phyloP scores from a whole-genome alignment of 371 early-diverging fungal species.

The Zopfochytrium polystomum region DNA sequence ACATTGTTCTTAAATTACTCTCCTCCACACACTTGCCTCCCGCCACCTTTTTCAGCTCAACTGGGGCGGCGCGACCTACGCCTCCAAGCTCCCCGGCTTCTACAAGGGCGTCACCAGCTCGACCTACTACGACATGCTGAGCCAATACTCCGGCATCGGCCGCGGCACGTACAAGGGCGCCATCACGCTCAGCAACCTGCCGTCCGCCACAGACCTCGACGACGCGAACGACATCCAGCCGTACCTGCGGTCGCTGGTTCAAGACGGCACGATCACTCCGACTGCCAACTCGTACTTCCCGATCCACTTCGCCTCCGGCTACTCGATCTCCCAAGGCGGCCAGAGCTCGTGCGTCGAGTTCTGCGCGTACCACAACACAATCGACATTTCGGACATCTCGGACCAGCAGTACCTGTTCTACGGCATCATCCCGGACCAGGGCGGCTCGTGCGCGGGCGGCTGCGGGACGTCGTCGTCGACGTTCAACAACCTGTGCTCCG shows the following conservation, averaged over 20 bases:
- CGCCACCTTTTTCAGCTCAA: not conserved
- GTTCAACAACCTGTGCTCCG: conserved; percentile 22
- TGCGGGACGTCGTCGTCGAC: conserved; percentile 10
- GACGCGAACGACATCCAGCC: conserved; percentile 20
- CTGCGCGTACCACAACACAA: conserved; percentile 30
- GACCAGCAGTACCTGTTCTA: too few species aligned
- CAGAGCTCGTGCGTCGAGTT: too few species aligned
- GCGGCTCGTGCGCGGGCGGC: conserved; percentile 22
- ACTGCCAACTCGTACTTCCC: conserved; percentile 22
- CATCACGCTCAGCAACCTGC: not conserved
- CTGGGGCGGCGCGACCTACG: conserved; percentile 15
- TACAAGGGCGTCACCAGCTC: conserved; percentile 12
- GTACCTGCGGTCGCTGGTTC: conserved; percentile 10
- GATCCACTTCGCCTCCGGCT: conserved; percentile 36
- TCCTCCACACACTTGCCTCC: too few species aligned
- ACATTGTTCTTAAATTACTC: too few species aligned
- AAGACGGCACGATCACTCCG: conserved; percentile 15
- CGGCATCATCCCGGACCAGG: too few species aligned
- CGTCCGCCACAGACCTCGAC: not conserved
- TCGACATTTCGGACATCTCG: conserved; percentile 12
- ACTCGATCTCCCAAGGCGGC: too few species aligned
- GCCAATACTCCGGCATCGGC: too few species aligned
- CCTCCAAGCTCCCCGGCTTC: conserved; percentile 4
- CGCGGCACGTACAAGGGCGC: too few species aligned
- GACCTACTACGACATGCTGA: conserved; percentile 6